Evolutionary conservation across 1,284 basidiomycete species (phyloP).

Genomic region (Heterobasidion occidentale): DNA sequence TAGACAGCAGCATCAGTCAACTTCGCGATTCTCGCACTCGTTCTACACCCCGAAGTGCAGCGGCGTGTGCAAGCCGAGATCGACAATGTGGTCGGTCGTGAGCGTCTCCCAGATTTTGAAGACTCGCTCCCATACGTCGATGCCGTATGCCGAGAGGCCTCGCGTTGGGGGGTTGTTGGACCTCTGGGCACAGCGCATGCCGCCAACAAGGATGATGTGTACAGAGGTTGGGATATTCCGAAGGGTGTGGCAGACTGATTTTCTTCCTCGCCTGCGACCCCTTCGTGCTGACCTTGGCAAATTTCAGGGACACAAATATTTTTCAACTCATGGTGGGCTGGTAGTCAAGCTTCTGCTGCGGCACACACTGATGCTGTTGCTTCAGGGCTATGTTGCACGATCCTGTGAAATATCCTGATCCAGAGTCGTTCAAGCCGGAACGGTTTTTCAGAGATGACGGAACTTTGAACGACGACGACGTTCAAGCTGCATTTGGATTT

Average conservation of each 20-base stretch:
- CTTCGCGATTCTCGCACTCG: not conserved
- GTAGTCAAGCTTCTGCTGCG: not conserved
- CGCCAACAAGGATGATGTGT: constrained; percentile 13
- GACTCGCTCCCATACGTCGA: constrained; percentile 9
- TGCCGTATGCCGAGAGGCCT: constrained; percentile 18
- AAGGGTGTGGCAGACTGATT: too few species aligned
- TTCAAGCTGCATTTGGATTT: constrained; percentile 8
- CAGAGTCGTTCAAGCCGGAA: constrained; percentile 18
- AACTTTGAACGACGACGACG: constrained; percentile 8
- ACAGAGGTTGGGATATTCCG: constrained; percentile 15
- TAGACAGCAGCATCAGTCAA: too few species aligned
- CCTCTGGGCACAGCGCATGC: constrained; percentile 10
- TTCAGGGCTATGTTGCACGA: constrained; percentile 20
- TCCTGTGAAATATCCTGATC: constrained; percentile 17
- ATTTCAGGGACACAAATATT: too few species aligned
- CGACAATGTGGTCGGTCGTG: constrained; percentile 15
- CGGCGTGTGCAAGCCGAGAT: constrained; percentile 18
- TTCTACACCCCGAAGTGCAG: constrained; percentile 16
- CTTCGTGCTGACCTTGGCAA: too few species aligned
- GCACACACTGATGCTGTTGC: not conserved
- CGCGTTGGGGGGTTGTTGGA: constrained; percentile 13
- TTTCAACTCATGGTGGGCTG: constrained; percentile 31
- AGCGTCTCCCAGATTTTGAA: constrained; percentile 14
- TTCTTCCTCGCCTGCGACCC: too few species aligned
- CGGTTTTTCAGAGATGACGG: constrained; percentile 15